phyloP scores from a whole-genome alignment of 139 green algal species.

The Chlorella sp. region DNA sequence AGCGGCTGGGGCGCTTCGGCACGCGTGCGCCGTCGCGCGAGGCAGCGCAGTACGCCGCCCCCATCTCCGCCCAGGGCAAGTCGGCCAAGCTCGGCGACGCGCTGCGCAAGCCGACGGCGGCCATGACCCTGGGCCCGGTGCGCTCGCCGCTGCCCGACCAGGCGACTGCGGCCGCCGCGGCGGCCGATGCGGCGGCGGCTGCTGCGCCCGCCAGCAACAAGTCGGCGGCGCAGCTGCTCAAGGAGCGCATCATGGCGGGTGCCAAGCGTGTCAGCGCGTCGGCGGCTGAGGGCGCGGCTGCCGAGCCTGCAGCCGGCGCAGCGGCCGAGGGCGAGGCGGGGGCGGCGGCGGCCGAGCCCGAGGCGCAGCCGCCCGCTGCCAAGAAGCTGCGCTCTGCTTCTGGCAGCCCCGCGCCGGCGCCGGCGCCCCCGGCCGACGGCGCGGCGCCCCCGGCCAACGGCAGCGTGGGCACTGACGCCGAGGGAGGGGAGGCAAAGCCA shows the following conservation, averaged over 20 bases:
- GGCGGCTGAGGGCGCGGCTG: slow-evolving; percentile 8
- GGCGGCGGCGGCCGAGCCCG: background rate
- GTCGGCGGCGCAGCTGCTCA: slow-evolving; percentile 63
- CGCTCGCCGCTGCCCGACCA: background rate
- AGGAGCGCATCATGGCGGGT: slow-evolving; percentile 46
- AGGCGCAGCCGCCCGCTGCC: background rate
- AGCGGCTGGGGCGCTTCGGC: too few species aligned
- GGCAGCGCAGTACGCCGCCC: too few species aligned
- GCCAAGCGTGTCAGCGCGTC: slow-evolving; percentile 18
- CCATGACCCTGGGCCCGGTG: too few species aligned
- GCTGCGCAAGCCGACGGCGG: slow-evolving; percentile 1
- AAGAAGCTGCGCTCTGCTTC: background rate
- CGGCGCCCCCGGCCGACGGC: background rate
- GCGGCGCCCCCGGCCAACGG: background rate
- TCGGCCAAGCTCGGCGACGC: slow-evolving; percentile 14
- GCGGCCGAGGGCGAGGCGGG: slow-evolving; percentile 25
- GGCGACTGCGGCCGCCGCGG: background rate
- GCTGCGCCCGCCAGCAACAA: slow-evolving; percentile 58
- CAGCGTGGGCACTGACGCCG: background rate
- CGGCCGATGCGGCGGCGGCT: background rate
- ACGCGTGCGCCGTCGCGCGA: too few species aligned
- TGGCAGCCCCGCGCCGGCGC: background rate
- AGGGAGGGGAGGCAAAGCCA: slow-evolving; percentile 2
- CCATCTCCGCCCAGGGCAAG: too few species aligned
- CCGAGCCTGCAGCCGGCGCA: background rate